Base-by-base conservation (phyloP, 1,139 yeast genomes). In the Scheffersomyces cryptocercus region DNA sequence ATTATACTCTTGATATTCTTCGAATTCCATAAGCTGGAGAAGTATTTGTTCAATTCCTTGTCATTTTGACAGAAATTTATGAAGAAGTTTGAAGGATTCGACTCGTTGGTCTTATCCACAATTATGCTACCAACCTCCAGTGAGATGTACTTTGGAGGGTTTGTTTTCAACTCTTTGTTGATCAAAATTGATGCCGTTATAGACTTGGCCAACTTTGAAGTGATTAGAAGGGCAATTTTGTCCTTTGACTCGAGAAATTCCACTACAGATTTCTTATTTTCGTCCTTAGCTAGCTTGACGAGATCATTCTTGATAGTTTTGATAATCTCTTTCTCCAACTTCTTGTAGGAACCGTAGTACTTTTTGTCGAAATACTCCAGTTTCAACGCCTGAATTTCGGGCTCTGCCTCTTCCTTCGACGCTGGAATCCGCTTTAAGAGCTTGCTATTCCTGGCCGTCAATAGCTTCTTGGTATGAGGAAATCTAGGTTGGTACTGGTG, bases 1-100 rank as follows among this genome's bases (percentile, higher is more conserved):
- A 81, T 55, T 1, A 74, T 56, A 12, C 65, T 66, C 53, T 79
- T 81, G 12, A 83, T 64, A 6, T 68, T 66, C 44, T 79, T 79
- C 44, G 73, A 70, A 54, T 86, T 86, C 77, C 85, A 80, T 13
- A 85, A 48, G 44, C 73, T 76, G 3, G 89, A 83, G 15, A 81
- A 68, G 48, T 77, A 57, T 51, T 73, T 69, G 59, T 79, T 69
- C 45, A 75, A 48, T 29, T 55, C 65, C 51, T 68, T 61, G 39
- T 72, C 59, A 58, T 68, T 62, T 38, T 78, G 77, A 53, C 78
- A 73, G 52, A 68, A 58, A 6, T 50, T 53, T 33, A 76, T 78
- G 59, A 78, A 79, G 60, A 82, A 80, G 28, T 65, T 58, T 33
- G 77, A 68, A 0, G 86, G 84, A 51, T 80, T 74, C 20, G 56